Base-by-base conservation (phyloP, 768 basidiomycete species). In the Serendipita sp. region DNA sequence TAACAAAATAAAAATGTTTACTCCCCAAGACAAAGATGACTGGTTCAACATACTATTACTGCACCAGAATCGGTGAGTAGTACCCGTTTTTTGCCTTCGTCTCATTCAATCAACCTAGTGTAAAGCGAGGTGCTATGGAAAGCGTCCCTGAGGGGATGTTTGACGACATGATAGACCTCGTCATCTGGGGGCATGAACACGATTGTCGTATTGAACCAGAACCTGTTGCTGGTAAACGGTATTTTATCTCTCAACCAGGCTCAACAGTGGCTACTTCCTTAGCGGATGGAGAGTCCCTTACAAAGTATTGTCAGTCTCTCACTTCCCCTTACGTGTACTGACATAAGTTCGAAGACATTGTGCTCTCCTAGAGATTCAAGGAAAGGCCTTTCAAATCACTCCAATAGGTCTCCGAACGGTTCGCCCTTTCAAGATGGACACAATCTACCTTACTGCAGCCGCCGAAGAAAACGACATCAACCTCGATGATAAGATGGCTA, bases 161-260 rank as follows among this genome's bases (percentile, higher is more conserved):
- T 67, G 95, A 98, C 70, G 91, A 99, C 69, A 87, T 84, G 68
- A 79, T 97, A 38, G 84, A 97, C 68, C 79, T 99, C 16, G 90
- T 99, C 4, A 78, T 99, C 1, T 99, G 96, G 96, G 96, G 96
- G 4, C 96, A 99, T 71, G 96, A 99, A 72, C 96, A 99, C 70
- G 96, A 98, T 72, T 98, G 95, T 69, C 82, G 94, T 31, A 88
- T 95, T 61, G 76, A 83, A 1, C 95, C 96, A 0, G 91, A 96
- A 69, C 80, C 83, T 3, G 95, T 99, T 5, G 85, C 90, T 3
- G 92, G 90, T 13, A 94, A 95, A 72, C 80, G 80, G 16, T 99
- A 99, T 74, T 84, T 81, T 68, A 92, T 99, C 69, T 82, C 85
- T 1, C 96, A 99, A 72, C 96, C 96, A 3, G 96, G 96, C 1